Conservation (phyloP, 2,329 filamentous ascomycete species). For the Thermoascus crustaceus region DNA sequence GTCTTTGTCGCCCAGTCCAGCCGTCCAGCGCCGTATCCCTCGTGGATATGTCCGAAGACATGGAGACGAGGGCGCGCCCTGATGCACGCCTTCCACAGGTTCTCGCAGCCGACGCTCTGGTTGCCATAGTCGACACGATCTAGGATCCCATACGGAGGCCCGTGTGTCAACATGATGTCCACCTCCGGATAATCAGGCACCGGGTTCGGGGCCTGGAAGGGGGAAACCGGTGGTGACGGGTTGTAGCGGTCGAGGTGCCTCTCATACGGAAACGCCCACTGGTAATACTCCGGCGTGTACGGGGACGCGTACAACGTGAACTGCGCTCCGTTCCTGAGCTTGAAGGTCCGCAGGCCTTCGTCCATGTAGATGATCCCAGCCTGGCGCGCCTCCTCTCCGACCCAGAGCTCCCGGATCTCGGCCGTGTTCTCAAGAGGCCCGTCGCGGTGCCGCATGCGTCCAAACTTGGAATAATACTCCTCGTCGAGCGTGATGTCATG, state of each 20-base stretch:
- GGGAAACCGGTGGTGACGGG: constrained; percentile 16
- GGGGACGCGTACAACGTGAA: constrained; percentile 45
- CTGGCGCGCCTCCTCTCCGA: constrained; percentile 32
- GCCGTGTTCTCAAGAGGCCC: constrained; percentile 11
- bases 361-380: constrained; percentile 49
- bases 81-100: constrained; percentile 44
- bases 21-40: constrained; percentile 42
- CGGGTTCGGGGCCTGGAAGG: constrained; percentile 25
- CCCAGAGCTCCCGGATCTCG: constrained; percentile 40
- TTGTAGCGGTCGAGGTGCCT: constrained; percentile 47
- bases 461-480: constrained; percentile 35
- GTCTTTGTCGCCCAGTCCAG: constrained; percentile 15
- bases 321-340: constrained; percentile 40
- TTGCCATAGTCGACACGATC: constrained; percentile 33
- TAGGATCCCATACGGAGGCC: constrained; percentile 45
- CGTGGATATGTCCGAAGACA: constrained; percentile 57
- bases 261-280: constrained; percentile 50
- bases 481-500: constrained; percentile 53
- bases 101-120: constrained; percentile 46
- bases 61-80: constrained; percentile 48
- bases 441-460: constrained; percentile 21
- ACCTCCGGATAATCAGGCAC: constrained; percentile 39
- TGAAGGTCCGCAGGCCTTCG: constrained; percentile 44
- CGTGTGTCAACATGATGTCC: constrained; percentile 55
- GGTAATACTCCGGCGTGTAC: constrained; percentile 49